Conservation (phyloP, 2,329 filamentous ascomycete species). For the Cordyceps militaris region DNA sequence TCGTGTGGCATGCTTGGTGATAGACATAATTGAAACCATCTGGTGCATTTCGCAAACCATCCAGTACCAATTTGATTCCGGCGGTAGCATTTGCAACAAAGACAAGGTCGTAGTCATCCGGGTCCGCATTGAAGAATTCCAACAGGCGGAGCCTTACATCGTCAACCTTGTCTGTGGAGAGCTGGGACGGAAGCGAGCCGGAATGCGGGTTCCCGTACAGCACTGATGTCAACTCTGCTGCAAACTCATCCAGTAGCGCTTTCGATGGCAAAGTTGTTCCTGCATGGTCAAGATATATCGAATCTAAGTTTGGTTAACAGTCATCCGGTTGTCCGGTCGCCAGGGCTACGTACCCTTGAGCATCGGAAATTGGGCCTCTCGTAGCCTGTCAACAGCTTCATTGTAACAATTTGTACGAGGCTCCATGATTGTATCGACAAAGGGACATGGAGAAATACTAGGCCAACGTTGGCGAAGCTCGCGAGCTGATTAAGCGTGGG, state of each 20-base stretch:
- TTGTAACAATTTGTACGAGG: constrained; percentile 41
- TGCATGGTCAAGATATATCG: constrained; percentile 85
- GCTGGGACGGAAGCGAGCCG: constrained; percentile 71
- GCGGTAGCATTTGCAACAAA: constrained; percentile 93
- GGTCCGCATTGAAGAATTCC: constrained; percentile 72
- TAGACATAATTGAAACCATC: constrained; percentile 78
- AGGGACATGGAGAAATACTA: background rate
- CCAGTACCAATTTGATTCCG: constrained; percentile 77
- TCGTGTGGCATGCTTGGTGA: constrained; percentile 80
- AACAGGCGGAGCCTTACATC: constrained; percentile 65
- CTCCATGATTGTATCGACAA: constrained; percentile 13
- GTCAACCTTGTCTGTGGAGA: constrained; percentile 67
- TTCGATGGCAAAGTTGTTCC: constrained; percentile 82
- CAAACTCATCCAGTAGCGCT: constrained; percentile 73
- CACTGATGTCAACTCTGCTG: constrained; percentile 67
- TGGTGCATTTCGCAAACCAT: constrained; percentile 62
- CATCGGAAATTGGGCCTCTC: constrained; percentile 61
- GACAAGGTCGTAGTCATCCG: constrained; percentile 75
- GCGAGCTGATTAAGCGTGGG: background rate
- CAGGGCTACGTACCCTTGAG: constrained; percentile 45
- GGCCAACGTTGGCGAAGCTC: too few relatives aligned
- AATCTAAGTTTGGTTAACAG: constrained; percentile 40
- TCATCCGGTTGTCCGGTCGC: background rate
- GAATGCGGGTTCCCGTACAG: constrained; percentile 93
- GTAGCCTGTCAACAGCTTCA: constrained; percentile 48